Base-by-base conservation (phyloP, 768 basidiomycete species). In the Gyrodon lividus region DNA sequence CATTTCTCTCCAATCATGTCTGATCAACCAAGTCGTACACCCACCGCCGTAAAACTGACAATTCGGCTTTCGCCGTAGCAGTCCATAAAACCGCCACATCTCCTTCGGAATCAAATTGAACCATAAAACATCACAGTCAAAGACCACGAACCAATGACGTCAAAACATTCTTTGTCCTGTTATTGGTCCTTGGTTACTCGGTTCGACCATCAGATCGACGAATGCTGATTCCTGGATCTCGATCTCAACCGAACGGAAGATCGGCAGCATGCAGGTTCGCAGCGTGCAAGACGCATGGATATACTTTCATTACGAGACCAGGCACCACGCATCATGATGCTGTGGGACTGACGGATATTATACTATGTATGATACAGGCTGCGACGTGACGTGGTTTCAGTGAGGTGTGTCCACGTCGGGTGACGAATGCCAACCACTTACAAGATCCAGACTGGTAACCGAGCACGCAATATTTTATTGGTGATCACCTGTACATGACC, bases 301-400 rank as follows among this genome's bases (percentile, higher is more conserved):
- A 35, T 33, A 46, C 30, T 52, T 39, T 46, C 39, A 45, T 58
- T 57, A 57, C 56, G 58, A 55, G 50, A 59, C 51, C 43, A 43
- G 46, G 52, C 23, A 43, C 46, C n/a, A 12, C 43, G 8, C 34
- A 46, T 51, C 37, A 43, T 46, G 42, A 39, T 24, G 42, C 12
- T 40, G 56, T 66, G 59, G 59, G 56, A 61, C 61, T 49, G 54
- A 54, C 65, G 58, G 64, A 56, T 33, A 61, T 66, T 66, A 66
- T 48, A 50, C 43, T 44, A 50, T 43, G 28, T 28, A 46, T 35
- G 47, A 50, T 37, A 24, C 63, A 41, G 40, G 52, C 54, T 66
- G 49, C 48, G 31, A 31, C 44, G 54, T 52, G 55, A 63, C 56
- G 46, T 58, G 52, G 59, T 48, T 50, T 46, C 17, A 24, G 59